Evolutionary conservation across 768 basidiomycete species (phyloP), one percentile per base, ranked within the genome.

Genomic region (Russula sp.): DNA sequence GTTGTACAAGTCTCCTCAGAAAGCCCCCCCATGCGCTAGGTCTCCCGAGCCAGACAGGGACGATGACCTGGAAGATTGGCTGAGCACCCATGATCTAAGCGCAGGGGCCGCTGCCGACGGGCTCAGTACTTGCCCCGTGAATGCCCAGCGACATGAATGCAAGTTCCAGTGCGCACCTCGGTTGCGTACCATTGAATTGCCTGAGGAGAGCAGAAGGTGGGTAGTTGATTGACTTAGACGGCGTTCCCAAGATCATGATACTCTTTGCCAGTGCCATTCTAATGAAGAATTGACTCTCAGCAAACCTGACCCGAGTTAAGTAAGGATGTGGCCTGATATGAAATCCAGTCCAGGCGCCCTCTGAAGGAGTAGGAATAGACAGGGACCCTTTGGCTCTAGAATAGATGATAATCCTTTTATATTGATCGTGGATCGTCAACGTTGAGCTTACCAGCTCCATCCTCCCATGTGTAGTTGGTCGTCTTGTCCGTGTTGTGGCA

Each of bases 191-290:
- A n/a, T 58, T n/a, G 20, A 36, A 7, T 32, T 61, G 25, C 55
- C 55, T 22, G 14, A 18, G 3, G 42, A 48, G 55, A 49, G 11
- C n/a, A 13, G 6, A 29, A 10, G n/a, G n/a, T 61, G 11, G 47
- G 51, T n/a, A 51, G 51, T 3, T 52, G 51, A 43, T 29, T 59
- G 18, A 53, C 51, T 16, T 32, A 16, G 54, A 43, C 32, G 34
- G 48, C 25, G 41, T 45, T 42, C n/a, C 55, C 18, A 50, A 56
- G 47, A 35, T 11, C 4, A 14, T 16, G 13, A 20, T 6, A 5
- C 55, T 38, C n/a, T 32, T 34, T 61, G 48, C 49, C 55, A 18
- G 35, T 51, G 9, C 56, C 55, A 9, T 61, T 61, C n/a, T 9
- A 36, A 4, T 7, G 49, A n/a, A 32, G 7, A 35, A 10, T 34